These are phyloP conservation scores for Herpetomonas tarakana DNA, from an alignment of 208 protist species.

Conservation along the genomic window DNA sequence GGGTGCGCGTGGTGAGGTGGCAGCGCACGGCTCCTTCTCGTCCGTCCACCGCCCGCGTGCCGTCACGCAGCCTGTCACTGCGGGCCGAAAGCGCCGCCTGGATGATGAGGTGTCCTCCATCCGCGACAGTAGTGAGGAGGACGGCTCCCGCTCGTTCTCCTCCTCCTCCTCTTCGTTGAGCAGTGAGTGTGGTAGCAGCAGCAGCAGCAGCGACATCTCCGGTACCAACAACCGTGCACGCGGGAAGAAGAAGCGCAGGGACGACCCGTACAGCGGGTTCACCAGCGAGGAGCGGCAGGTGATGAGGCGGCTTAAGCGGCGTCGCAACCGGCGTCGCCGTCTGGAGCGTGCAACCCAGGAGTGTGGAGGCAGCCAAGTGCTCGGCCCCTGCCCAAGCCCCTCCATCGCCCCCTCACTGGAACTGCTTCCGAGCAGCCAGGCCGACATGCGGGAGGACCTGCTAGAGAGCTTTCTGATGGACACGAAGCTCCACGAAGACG, in stretches of 20 bases:
- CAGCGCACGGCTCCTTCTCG: no score
- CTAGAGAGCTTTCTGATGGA: conserved; percentile 57
- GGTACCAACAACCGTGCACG: neutral
- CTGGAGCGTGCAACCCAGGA: conserved; percentile 17
- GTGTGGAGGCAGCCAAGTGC: conserved; percentile 44
- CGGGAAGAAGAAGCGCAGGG: neutral
- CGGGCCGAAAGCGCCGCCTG: no score
- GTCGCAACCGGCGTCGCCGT: conserved; percentile 18
- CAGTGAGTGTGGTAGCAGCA: no score
- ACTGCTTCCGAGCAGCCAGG: conserved; percentile 49
- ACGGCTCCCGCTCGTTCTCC: neutral
- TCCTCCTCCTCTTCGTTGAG: neutral
- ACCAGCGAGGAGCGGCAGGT: conserved; percentile 13
- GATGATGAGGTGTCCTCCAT: neutral
- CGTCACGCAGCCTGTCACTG: no score
- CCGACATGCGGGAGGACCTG: conserved; percentile 52
- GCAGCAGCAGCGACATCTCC: neutral
- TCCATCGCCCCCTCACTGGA: conserved; percentile 32
- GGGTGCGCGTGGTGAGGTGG: no score
- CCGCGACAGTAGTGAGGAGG: neutral
- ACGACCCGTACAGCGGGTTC: neutral
- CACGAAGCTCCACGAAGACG: conserved; percentile 34
- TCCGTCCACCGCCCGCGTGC: neutral
- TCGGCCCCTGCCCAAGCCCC: conserved; percentile 41
- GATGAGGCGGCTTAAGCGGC: conserved; percentile 13